phyloP scores from a whole-genome alignment of 805 yeast species.

The Yamadazyma sp. region DNA sequence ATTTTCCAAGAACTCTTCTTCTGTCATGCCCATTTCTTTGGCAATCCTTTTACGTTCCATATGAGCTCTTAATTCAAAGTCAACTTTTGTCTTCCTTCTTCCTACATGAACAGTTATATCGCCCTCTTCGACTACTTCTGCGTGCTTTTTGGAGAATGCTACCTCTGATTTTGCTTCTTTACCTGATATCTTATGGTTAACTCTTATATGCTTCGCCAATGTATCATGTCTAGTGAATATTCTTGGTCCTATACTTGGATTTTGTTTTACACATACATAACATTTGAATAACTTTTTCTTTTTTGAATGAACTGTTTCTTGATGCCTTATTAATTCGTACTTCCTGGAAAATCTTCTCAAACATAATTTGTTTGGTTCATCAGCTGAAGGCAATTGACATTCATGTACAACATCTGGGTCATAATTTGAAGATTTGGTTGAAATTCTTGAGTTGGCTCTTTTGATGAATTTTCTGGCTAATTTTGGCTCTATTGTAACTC shows the following conservation, averaged over 20 bases:
- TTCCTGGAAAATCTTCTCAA: conserved; percentile 53
- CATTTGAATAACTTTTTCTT: conserved; percentile 85
- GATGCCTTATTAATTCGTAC: conserved; percentile 91
- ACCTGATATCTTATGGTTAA: conserved; percentile 44
- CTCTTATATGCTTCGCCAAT: conserved; percentile 77
- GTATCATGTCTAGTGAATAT: conserved; percentile 95
- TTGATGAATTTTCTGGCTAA: conserved; percentile 10
- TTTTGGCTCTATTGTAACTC: conserved; percentile 12
- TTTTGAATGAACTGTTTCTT: conserved; percentile 91
- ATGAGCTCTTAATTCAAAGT: conserved; percentile 43
- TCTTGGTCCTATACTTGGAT: conserved; percentile 55
- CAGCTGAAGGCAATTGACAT: conserved; percentile 44
- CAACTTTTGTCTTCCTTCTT: conserved; percentile 43
- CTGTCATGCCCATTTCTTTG: conserved; percentile 13
- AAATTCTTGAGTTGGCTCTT: conserved; percentile 11
- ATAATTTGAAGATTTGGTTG: conserved; percentile 37
- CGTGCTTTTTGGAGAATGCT: conserved; percentile 43
- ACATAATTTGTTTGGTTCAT: conserved; percentile 38
- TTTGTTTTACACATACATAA: conserved; percentile 74
- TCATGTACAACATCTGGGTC: conserved; percentile 48
- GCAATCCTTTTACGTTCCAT: conserved; percentile 33
- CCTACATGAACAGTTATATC: conserved; percentile 47
- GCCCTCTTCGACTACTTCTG: conserved; percentile 48
- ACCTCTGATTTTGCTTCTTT: conserved; percentile 48
- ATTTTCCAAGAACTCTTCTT: conserved; percentile 9